Conservation (phyloP, 2,329 filamentous ascomycete species). For the Chalaropsis thielavioides region DNA sequence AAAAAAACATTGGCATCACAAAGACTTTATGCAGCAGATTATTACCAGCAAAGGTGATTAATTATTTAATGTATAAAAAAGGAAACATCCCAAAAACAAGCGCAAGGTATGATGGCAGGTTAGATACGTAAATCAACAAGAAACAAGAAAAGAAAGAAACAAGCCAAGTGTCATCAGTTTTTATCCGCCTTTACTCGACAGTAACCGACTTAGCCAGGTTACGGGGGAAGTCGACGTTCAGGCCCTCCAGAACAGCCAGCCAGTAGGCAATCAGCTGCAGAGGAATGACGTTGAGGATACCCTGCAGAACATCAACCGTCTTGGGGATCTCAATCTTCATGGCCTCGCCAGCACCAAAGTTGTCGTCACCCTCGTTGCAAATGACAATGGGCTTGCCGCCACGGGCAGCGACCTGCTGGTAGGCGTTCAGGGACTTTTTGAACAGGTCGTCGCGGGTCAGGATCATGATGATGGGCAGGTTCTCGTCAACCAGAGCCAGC, state of each 20-base stretch:
- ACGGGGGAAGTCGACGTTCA: constrained; percentile 96
- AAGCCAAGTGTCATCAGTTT: constrained; percentile 17
- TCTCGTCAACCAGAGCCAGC: constrained; percentile 90
- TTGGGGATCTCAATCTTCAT: constrained; percentile 96
- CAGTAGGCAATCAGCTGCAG: constrained; percentile 98
- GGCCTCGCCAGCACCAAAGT: constrained; percentile 77
- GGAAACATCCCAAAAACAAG: constrained; percentile 16
- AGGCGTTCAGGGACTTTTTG: constrained; percentile 97
- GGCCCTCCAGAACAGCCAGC: constrained; percentile 87
- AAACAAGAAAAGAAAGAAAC: constrained; percentile 17
- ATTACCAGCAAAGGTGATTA: constrained; percentile 7
- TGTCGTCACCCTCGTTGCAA: constrained; percentile 78
- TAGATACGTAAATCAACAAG: constrained; percentile 17
- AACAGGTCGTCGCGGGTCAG: constrained; percentile 92
- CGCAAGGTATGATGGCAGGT: constrained; percentile 16
- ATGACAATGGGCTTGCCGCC: constrained; percentile 95
- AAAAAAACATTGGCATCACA: too few relatives aligned
- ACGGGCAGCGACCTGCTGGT: constrained; percentile 97
- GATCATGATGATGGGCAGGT: constrained; percentile 99
- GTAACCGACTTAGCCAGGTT: constrained; percentile 99
- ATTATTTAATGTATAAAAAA: constrained; percentile 3
- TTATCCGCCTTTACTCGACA: constrained; percentile 56
- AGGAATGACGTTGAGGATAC: constrained; percentile 92
- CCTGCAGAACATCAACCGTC: constrained; percentile 90
- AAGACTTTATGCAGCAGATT: too few relatives aligned